Evolutionary conservation across 768 basidiomycete species (phyloP), one percentile per base, ranked within the genome.

Genomic region (Dentipellis fragilis): DNA sequence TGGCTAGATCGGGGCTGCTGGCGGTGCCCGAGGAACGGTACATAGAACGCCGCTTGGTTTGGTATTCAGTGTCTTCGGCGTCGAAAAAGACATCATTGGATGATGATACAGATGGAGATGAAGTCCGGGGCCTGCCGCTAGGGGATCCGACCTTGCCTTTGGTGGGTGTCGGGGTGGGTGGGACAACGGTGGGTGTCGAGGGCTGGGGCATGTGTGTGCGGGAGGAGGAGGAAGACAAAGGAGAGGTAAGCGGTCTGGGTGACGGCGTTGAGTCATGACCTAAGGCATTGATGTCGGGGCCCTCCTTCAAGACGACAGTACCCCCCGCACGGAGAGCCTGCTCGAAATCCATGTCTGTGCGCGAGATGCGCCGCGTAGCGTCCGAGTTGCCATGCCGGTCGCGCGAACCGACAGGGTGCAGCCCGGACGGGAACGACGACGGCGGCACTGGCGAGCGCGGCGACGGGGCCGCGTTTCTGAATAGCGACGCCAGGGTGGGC

Each of bases 1-100:
- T 93, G 4, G 90, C 90, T 19, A 96, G 76, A 70, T 97, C 93
- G 23, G 93, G 94, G 65, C 87, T 92, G 63, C 88, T 90, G 36
- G 92, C 87, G 8, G 91, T 94, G 45, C 92, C 93, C 10, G 88
- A 78, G 17, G 89, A 86, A 56, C 93, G 78, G 67, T 93, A 93
- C 73, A 96, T 81, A 59, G 87, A 89, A 51, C 90, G 80, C 47
- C 90, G 80, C 67, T 88, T 88, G 8, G 80, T 81, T 63, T 85
- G 83, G 64, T 80, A 77, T 62, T 86, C 85, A 10, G 69, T 63
- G 66, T 87, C 84, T 58, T 85, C 83, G 37, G 78, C 75, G 68
- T 88, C 85, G 68, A 76, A 77, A 64, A 79, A 79, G 47, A 84
- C 65, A 57, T 85, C 83, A 63, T 77, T 73, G 23, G 78, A 78